These are phyloP conservation scores for Chytriomyces sp. DNA, from an alignment of 192 early-diverging fungal species.

Conservation along the genomic window DNA sequence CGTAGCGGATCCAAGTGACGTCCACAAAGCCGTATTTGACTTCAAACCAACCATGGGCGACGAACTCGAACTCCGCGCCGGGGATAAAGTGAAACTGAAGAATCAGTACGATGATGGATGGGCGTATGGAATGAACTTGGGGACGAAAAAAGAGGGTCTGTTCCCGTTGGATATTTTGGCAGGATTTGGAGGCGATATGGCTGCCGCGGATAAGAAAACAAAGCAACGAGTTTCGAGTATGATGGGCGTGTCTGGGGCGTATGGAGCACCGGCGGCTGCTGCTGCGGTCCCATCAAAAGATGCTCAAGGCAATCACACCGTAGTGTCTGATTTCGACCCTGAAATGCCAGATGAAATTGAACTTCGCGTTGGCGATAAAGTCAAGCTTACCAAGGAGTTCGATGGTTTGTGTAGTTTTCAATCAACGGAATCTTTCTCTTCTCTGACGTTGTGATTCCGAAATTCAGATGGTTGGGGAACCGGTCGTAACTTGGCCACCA, in stretches of 20 bases:
- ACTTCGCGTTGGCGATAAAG: constrained; percentile 15
- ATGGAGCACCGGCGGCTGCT: neutral
- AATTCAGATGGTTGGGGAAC: constrained; percentile 55
- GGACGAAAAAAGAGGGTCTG: constrained; percentile 16
- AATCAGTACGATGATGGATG: constrained; percentile 23
- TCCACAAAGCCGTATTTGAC: constrained; percentile 6
- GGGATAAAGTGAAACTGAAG: constrained; percentile 20
- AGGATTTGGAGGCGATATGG: neutral
- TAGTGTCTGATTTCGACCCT: constrained; percentile 8
- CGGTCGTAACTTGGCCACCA: constrained; percentile 56
- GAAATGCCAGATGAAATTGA: constrained; percentile 25
- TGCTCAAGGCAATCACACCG: neutral
- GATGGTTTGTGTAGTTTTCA: neutral
- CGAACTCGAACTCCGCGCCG: constrained; percentile 29
- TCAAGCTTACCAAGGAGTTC: neutral
- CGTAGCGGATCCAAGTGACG: neutral
- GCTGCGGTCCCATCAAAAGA: neutral
- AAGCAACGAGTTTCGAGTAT: constrained; percentile 21
- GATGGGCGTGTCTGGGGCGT: neutral
- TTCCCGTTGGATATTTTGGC: constrained; percentile 9
- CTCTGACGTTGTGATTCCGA: neutral
- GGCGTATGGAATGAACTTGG: constrained; percentile 22
- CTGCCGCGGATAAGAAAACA: neutral
- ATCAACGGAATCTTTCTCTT: neutral
- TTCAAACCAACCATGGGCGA: constrained; percentile 25